Percentiles rank a stretch among this genome's conserved stretches.
These are phyloP conservation scores for Leishmania braziliensis DNA, from an alignment of 208 protist species.

Conservation along the genomic window DNA sequence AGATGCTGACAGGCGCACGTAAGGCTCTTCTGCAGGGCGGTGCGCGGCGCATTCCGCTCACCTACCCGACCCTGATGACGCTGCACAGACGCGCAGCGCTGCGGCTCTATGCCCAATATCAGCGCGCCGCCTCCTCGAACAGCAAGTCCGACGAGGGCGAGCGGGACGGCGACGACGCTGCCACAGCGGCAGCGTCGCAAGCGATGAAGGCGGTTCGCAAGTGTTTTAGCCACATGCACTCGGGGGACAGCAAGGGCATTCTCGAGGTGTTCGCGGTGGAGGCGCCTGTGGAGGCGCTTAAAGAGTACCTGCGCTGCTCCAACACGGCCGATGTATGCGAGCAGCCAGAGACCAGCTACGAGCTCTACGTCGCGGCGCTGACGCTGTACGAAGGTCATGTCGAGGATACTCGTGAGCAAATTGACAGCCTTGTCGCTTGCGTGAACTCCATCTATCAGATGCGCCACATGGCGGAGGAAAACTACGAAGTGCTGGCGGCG, in stretches of 20 bases:
- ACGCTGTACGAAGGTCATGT: slow-evolving; percentile 95
- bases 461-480: slow-evolving; percentile 75
- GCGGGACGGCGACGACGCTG: neutral
- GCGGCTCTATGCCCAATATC: slow-evolving; percentile 32
- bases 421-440: slow-evolving; percentile 74
- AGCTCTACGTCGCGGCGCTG: slow-evolving; percentile 91
- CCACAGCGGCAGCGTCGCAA: slow-evolving; percentile 3
- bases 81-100: slow-evolving; percentile 74
- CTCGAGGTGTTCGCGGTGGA: slow-evolving; percentile 65
- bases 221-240: slow-evolving; percentile 55
- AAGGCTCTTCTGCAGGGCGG: slow-evolving; percentile 91
- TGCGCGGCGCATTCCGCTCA: slow-evolving; percentile 76
- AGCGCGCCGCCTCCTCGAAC: neutral
- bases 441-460: slow-evolving; percentile 68
- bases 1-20: slow-evolving; percentile 90
- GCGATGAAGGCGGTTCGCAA: slow-evolving; percentile 33
- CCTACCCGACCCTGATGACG: slow-evolving; percentile 87
- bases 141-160: slow-evolving; percentile 4
- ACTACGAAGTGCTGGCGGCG: slow-evolving; percentile 91
- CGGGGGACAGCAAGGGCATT: slow-evolving; percentile 78
- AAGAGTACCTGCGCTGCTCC: slow-evolving; percentile 88
- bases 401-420: slow-evolving; percentile 81
- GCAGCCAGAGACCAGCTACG: slow-evolving; percentile 83
- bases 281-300: slow-evolving; percentile 57
- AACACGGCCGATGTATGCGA: slow-evolving; percentile 80